Conservation (phyloP, 306 rosid species). For the Senna siamea region DNA sequence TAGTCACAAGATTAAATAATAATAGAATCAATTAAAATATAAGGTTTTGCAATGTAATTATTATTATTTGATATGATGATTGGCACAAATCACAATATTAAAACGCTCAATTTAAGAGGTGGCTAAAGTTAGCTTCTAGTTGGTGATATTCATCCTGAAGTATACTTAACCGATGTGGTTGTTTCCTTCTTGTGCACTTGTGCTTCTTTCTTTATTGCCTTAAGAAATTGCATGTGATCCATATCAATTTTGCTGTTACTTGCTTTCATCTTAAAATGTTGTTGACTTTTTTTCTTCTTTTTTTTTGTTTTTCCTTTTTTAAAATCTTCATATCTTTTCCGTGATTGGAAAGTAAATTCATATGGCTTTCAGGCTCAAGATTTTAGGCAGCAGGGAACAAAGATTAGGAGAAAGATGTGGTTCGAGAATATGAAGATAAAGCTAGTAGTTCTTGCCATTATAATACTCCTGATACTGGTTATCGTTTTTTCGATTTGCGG, state of each 20-base stretch:
- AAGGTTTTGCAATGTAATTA: neutral
- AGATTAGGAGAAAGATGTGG: conserved; percentile 97
- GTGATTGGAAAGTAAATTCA: conserved; percentile 4
- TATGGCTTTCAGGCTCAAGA: conserved; percentile 76
- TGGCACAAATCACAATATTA: neutral
- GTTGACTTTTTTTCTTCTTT: too few relatives aligned
- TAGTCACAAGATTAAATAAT: conserved; percentile 14
- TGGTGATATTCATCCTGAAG: neutral
- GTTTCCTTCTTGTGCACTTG: neutral
- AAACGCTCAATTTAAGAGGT: neutral
- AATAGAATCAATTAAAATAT: conserved; percentile 12
- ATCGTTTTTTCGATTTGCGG: conserved; percentile 72
- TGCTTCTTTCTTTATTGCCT: neutral
- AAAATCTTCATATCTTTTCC: neutral
- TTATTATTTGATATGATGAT: neutral
- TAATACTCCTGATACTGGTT: conserved; percentile 73
- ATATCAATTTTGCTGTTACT: conserved; percentile 11
- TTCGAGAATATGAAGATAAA: conserved; percentile 88
- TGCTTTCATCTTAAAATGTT: conserved; percentile 5
- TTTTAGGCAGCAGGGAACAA: conserved; percentile 90
- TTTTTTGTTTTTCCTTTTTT: neutral
- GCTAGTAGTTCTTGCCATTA: conserved; percentile 77
- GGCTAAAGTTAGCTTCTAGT: neutral
- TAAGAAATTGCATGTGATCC: neutral
- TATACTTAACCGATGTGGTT: neutral